Base-by-base conservation (phyloP, 2,329 filamentous ascomycete species). In the Clarireedia hainanense region DNA sequence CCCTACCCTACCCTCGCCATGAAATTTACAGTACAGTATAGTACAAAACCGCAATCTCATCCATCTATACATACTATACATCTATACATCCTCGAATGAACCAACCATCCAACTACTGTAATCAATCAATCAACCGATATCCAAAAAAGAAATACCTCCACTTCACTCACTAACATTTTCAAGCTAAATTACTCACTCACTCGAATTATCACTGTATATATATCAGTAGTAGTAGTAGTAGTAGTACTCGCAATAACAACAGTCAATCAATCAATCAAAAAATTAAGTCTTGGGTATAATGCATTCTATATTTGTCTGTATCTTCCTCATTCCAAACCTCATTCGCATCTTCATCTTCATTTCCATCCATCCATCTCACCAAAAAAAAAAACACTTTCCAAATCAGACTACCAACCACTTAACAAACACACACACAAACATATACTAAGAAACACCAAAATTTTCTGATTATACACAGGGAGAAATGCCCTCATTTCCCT, bases 281-380 rank as follows among this genome's bases (percentile, higher is more conserved):
- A 42, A 14, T 4, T 36, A 49, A 24, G 5, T 24, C 20, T 48
- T 37, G 57, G 58, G 60, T 62, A 62, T 62, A 58, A 61, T 55
- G 55, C 47, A 57, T 45, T 62, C 60, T 61, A 62, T 59, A 54
- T 55, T 60, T 56, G 20, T 47, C 49, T 20, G 23, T 27, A 24
- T 34, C 9, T 17, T n/a, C 17, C 24, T 55, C 47, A 20, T 20
- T 20, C 20, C 20, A 20, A 20, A 20, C 27, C 20, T 17, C 6
- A 27, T 42, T 20, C 20, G 2, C 34, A 52, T 40, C 53, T 20
- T 40, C n/a, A 42, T 43, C 52, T 56, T 50, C 52, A 6, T 36
- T 17, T 15, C 20, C 40, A 14, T 27, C 24, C 26, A 45, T 14
- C 42, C 36, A 36, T 30, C 26, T 26, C 26, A 43, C 34, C 50